These are phyloP conservation scores for Coniochaeta sp. DNA, from an alignment of 2,329 filamentous ascomycete species.

Conservation along the genomic window DNA sequence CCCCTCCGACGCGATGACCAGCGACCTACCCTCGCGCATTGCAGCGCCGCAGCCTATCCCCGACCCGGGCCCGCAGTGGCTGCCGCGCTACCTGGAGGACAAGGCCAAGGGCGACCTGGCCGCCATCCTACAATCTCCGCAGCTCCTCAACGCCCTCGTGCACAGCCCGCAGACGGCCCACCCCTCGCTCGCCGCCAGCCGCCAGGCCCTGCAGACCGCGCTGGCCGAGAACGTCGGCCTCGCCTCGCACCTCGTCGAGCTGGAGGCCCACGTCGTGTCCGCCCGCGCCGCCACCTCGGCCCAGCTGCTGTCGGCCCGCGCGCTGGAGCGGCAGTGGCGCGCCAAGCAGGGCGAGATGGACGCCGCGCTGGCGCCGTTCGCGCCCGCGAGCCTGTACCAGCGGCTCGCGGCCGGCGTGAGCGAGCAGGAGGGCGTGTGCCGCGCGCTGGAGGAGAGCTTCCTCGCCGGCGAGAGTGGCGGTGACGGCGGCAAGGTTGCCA, in stretches of 20 bases:
- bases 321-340: slow-evolving; percentile 86
- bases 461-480: slow-evolving; percentile 51
- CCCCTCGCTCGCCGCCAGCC: slow-evolving; percentile 60
- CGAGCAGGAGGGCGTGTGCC: slow-evolving; percentile 76
- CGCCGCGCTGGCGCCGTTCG: slow-evolving; percentile 73
- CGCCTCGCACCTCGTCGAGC: slow-evolving; percentile 51
- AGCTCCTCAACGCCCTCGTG: slow-evolving; percentile 68
- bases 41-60: slow-evolving; percentile 29
- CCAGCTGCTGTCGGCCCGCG: slow-evolving; percentile 73
- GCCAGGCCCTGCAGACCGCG: slow-evolving; percentile 55
- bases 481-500: slow-evolving; percentile 60
- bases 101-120: slow-evolving; percentile 80
- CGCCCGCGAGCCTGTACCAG: slow-evolving; percentile 80
- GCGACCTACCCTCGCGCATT: slow-evolving; percentile 17
- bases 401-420: slow-evolving; percentile 66
- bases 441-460: slow-evolving; percentile 88
- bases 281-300: slow-evolving; percentile 65
- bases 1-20: slow-evolving; percentile 24
- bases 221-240: slow-evolving; percentile 67
- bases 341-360: slow-evolving; percentile 88
- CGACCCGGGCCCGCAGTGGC: slow-evolving; percentile 66
- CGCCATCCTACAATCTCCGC: slow-evolving; percentile 55
- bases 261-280: not conserved
- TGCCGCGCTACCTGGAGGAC: slow-evolving; percentile 68
- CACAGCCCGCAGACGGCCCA: slow-evolving; percentile 61